Evolutionary conservation across 2,329 filamentous ascomycete genomes (phyloP), one percentile per base, ranked within the genome.

Genomic region (Botrytis tulipae): DNA sequence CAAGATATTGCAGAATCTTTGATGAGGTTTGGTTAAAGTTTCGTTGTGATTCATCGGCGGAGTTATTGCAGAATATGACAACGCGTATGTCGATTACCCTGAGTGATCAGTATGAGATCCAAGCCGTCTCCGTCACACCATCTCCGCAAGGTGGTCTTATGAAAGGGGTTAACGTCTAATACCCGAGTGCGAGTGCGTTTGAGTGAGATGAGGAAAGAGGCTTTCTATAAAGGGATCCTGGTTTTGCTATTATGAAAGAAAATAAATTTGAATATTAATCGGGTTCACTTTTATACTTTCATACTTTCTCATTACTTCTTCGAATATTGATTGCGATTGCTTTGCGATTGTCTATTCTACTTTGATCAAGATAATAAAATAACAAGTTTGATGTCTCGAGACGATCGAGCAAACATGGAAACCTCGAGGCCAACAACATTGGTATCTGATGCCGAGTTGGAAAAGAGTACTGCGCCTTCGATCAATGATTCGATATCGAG

Each of bases 381-480:
- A 68, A 18, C 5, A 32, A 29, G 25, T 29, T 42, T 40, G 8
- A 20, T 68, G 37, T 51, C 14, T 54, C 22, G 22, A 42, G 37
- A 68, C 35, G 25, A 25, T 5, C 48, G 6, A 68, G 35, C 7
- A 59, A 72, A 72, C 3, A 57, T 67, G 60, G 25, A 14, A 25
- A 35, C n/a, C 40, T 73, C 71, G 20, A 73, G 65, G 32, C 29
- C 65, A 35, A 29, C 44, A 9, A 70, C 42, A 3, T 18, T 73
- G n/a, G 51, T 67, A 5, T 72, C 60, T 42, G 70, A 67, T n/a
- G 37, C 71, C 51, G 76, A 79, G 20, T 62, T 72, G 12, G 75
- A 73, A 12, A 75, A 75, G 74, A 77, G 74, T 60, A 48, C 54
- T 22, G 72, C 76, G 0, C 74, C 76, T 12, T 76, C 77, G 42